phyloP scores from a whole-genome alignment of 345 rosid species.

The Ceriops tagal region DNA sequence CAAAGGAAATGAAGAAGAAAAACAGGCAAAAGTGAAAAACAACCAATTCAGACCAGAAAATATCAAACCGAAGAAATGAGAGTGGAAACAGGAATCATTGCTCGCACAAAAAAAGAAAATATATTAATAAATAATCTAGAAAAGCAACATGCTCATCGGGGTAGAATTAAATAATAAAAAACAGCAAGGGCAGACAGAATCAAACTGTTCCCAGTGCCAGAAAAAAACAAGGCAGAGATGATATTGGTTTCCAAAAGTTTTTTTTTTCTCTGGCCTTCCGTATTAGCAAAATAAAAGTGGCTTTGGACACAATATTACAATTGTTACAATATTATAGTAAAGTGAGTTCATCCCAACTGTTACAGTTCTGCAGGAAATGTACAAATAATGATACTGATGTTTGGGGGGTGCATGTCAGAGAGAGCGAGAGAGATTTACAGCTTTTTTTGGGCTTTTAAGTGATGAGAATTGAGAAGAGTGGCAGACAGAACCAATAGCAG shows the following conservation, averaged over 20 bases:
- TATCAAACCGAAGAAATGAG: constrained; percentile 26
- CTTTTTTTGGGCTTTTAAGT: constrained; percentile 3
- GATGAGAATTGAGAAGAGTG: neutral
- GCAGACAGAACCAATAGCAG: neutral
- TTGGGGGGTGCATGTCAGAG: constrained; percentile 6
- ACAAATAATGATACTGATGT: constrained; percentile 39
- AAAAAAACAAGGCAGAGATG: constrained; percentile 20
- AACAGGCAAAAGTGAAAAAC: constrained; percentile 8
- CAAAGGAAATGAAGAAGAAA: constrained; percentile 15
- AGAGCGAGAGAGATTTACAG: constrained; percentile 12
- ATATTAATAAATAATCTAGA: neutral
- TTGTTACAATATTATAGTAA: constrained; percentile 9
- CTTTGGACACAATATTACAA: constrained; percentile 1
- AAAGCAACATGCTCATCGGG: constrained; percentile 25
- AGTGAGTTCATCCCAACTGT: constrained; percentile 26
- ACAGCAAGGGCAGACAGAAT: constrained; percentile 13
- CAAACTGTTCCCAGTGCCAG: constrained; percentile 18
- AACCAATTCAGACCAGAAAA: constrained; percentile 11
- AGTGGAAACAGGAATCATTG: constrained; percentile 29
- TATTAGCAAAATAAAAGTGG: constrained; percentile 20
- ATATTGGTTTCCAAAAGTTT: constrained; percentile 4
- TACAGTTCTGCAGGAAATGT: constrained; percentile 5
- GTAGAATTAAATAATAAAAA: constrained; percentile 12
- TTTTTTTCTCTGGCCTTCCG: constrained; percentile 13
- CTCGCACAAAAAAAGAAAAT: constrained; percentile 20